A percentile compares a stretch with the other conserved stretches of the same genome.
These are phyloP conservation scores for Eimeria necatrix DNA, from an alignment of 169 alveolate genomes.

Conservation along the genomic window DNA sequence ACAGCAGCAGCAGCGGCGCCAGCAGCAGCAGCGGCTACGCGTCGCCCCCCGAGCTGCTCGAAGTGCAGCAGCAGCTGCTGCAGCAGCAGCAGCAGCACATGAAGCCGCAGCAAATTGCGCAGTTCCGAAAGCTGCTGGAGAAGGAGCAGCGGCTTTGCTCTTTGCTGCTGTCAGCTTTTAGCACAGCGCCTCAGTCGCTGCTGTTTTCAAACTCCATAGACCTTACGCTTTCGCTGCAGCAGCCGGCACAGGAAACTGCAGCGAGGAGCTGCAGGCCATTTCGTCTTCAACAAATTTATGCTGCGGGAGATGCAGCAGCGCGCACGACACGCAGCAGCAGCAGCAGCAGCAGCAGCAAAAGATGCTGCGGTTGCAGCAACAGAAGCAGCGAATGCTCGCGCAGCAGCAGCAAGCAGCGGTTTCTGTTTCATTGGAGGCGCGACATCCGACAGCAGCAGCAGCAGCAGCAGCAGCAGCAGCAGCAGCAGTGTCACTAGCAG, in stretches of 20 bases:
- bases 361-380: neutral
- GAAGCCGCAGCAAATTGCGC: neutral
- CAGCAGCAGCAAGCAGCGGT: neutral
- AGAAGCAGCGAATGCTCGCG: neutral
- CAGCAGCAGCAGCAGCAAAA: neutral
- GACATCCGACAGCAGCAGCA: neutral
- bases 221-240: conserved; percentile 71
- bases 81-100: conserved; percentile 21
- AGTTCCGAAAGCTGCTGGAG: conserved; percentile 28
- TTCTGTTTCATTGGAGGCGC: neutral
- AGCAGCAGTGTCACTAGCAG: neutral
- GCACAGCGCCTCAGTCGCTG: conserved; percentile 30
- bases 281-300: conserved; percentile 63
- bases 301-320: conserved; percentile 50
- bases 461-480: conserved; percentile 27
- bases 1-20: neutral
- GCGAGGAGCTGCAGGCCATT: conserved; percentile 46
- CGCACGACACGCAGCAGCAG: neutral
- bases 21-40: conserved; percentile 25
- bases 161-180: conserved; percentile 44
- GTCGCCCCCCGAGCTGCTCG: conserved; percentile 56
- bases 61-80: conserved; percentile 38
- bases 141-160: conserved; percentile 33
- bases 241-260: neutral
- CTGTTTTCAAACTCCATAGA: conserved; percentile 18